Evolutionary conservation across 139 green algal species (phyloP), one percentile per base, ranked within the genome.

Genomic region (Coccomyxa sp.): DNA sequence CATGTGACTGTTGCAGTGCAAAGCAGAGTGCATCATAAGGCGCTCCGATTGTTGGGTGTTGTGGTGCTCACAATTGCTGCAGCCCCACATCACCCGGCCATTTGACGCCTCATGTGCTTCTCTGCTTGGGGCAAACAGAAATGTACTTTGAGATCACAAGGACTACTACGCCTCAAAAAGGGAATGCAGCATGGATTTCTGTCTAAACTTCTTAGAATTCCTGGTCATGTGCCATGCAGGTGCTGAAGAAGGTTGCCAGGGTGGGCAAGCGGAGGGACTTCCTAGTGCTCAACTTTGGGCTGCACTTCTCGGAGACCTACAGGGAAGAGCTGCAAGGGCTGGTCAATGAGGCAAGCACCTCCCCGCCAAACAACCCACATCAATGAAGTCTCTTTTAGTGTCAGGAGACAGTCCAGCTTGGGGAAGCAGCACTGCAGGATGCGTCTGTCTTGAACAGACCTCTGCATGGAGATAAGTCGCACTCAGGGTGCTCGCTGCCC

Each of bases 261-360:
- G 38, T 58, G 13, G 60, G 30, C 60, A 16, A 77, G n/a, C 23
- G 23, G 63, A 58, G 71, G 30, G 83, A 86, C 58, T 13, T 81
- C 7, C 59, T 82, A 9, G n/a, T 86, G 27, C 18, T 86, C 15
- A 86, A 86, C 17, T 79, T 86, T 75, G 83, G 83, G 51, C 63
- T 86, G 79, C 83, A 86, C 75, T 76, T 31, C 51, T 60, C 67
- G 28, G 59, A 67, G n/a, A 58, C 80, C 51, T 85, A 85, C 67
- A n/a, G 51, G 30, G 31, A 1, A 21, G 82, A 80, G n/a, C 71
- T 84, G 58, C 58, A 68, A 21, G 11, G 27, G n/a, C 9, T 82
- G 78, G n/a, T 45, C 31, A 23, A 80, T 7, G 16, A 63, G 76
- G 45, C 31, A n/a, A 60, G 76, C 76, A 3, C 21, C 13, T 27